Evolutionary conservation across 2,329 filamentous ascomycete species (phyloP).

Genomic region (Fusarium napiforme): DNA sequence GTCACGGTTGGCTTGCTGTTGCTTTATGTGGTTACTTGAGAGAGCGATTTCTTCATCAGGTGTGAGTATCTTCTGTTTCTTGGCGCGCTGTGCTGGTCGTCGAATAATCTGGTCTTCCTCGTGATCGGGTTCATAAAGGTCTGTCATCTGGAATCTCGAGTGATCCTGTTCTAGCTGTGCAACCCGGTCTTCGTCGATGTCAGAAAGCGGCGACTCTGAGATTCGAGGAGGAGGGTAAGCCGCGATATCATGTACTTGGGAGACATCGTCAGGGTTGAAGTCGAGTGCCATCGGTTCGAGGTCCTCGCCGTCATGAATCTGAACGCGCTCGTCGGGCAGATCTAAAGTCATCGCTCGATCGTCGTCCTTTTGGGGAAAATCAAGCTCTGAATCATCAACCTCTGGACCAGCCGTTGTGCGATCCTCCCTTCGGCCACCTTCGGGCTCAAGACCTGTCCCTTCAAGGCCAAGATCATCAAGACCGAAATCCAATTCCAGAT

Average conservation of each 20-base stretch:
- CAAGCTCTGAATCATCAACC: slow-evolving; percentile 70
- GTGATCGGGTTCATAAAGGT: slow-evolving; percentile 71
- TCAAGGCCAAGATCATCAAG: slow-evolving; percentile 78
- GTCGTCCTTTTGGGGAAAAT: slow-evolving; percentile 65
- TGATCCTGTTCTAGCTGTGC: slow-evolving; percentile 69
- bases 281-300: slow-evolving; percentile 75
- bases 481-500: slow-evolving; percentile 79
- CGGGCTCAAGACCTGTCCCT: slow-evolving; percentile 69
- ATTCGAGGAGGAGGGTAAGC: slow-evolving; percentile 68
- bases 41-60: slow-evolving; percentile 86
- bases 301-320: slow-evolving; percentile 72
- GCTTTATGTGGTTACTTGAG: slow-evolving; percentile 80
- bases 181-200: slow-evolving; percentile 72
- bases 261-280: slow-evolving; percentile 70
- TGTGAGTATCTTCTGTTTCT: slow-evolving; percentile 81
- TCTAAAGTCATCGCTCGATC: slow-evolving; percentile 67
- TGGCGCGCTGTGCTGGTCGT: slow-evolving; percentile 76
- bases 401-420: slow-evolving; percentile 7
- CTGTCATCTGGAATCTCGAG: slow-evolving; percentile 62
- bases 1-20: slow-evolving; percentile 85
- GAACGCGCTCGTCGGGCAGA: slow-evolving; percentile 64
- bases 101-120: slow-evolving; percentile 69
- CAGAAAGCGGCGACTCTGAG: slow-evolving; percentile 76
- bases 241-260: slow-evolving; percentile 62
- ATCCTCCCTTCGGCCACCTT: slow-evolving; percentile 85